These are phyloP conservation scores for Austroboletus niveus DNA, from an alignment of 1,284 basidiomycete genomes.

Conservation along the genomic window DNA sequence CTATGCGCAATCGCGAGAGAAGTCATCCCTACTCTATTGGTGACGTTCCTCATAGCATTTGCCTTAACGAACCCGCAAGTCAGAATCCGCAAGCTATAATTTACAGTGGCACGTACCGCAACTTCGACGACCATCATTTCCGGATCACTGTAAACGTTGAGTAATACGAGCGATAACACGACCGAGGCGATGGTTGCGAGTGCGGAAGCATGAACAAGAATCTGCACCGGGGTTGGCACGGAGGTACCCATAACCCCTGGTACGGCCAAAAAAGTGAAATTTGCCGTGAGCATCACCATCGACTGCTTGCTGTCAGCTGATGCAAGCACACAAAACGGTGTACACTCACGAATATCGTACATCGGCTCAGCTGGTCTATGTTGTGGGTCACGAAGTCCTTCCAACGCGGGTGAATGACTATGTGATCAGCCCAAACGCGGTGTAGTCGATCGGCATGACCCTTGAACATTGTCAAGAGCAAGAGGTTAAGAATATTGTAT, in stretches of 20 bases:
- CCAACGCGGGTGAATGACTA: slow-evolving; percentile 23
- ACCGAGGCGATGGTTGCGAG: slow-evolving; percentile 17
- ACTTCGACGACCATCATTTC: slow-evolving; percentile 1
- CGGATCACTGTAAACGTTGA: slow-evolving; percentile 20
- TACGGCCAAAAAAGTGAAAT: slow-evolving; percentile 21
- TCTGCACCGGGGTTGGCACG: slow-evolving; percentile 1
- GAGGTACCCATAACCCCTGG: slow-evolving; percentile 3
- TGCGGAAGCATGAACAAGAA: slow-evolving; percentile 10
- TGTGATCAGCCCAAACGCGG: slow-evolving; percentile 23
- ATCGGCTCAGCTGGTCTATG: slow-evolving; percentile 49
- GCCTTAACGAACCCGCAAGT: not conserved
- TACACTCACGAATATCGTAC: slow-evolving; percentile 44
- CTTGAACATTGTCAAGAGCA: slow-evolving; percentile 15
- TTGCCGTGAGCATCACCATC: slow-evolving; percentile 20
- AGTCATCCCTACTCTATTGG: not conserved
- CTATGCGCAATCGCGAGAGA: slow-evolving; percentile 4
- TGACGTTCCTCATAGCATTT: not conserved
- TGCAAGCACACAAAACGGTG: not conserved
- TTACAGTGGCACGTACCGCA: slow-evolving; percentile 12
- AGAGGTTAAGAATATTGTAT: slow-evolving; percentile 4
- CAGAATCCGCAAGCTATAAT: not conserved
- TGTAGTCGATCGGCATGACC: slow-evolving; percentile 14
- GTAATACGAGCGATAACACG: slow-evolving; percentile 13
- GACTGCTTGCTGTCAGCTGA: slow-evolving; percentile 11
- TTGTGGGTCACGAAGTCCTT: slow-evolving; percentile 20